Evolutionary conservation across 495 filamentous ascomycete species (phyloP), one percentile per base, ranked within the genome.

Genomic region (Cercophora scortea): DNA sequence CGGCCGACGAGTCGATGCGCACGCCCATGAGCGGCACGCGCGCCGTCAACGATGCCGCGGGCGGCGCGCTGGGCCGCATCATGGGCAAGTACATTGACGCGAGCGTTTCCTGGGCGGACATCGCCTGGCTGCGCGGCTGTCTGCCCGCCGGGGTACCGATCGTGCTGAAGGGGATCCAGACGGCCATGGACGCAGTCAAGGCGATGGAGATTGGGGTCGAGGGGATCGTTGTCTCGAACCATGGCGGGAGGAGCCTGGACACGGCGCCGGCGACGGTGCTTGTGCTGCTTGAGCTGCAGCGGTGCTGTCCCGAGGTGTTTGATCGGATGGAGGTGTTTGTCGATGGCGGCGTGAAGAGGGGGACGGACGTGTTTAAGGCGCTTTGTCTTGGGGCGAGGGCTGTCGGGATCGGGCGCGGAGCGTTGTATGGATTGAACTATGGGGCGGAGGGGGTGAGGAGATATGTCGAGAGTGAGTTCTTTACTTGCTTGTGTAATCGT

Each of bases 51-150:
- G 87, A 92, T 57, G 75, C 71, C 32, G 82, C 83, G 51, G 86
- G 87, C 6, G 85, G 85, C 1, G 82, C 84, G 0, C 62, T 92
- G 47, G 87, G 83, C 10, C 71, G 87, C 19, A 73, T 85, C 2
- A 91, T 88, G 81, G 86, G 82, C 1, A 67, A 71, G 0, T 90
- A 82, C 61, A 82, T 93, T 50, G 87, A 90, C 51, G 70, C 85
- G 0, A 79, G 82, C 8, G 63, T 94, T 5, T 84, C 79, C n/a
- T 96, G 89, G 90, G 75, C 79, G 19, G 83, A 86, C 58, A 76
- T 85, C 1, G 54, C 67, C 5, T 84, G 82, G 80, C 42, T 63
- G 32, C 61, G 74, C 38, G 2, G 8, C 1, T 66, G 61, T 15
- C 56, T 63, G 1, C 62, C 64, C 1, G 70, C 69, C 0, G 68